These are phyloP conservation scores for Phytophthora pluvialis DNA, from an alignment of 352 stramenopile species.

Conservation along the genomic window DNA sequence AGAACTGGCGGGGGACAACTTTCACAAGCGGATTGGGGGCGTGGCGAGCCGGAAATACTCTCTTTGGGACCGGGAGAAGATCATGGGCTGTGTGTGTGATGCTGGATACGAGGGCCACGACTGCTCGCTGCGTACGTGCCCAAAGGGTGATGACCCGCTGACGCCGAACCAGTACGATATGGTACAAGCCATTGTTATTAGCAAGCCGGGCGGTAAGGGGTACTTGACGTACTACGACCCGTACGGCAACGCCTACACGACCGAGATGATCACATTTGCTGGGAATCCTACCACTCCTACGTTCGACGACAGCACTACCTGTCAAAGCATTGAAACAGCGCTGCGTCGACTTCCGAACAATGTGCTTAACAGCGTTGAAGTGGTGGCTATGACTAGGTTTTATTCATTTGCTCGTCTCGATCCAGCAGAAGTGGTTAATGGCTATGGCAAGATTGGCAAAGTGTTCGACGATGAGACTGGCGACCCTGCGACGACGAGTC, in stretches of 20 bases:
- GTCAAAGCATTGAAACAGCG: conserved; percentile 45
- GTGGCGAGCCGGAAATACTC: conserved; percentile 42
- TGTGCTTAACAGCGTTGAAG: conserved; percentile 58
- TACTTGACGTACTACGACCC: conserved; percentile 80
- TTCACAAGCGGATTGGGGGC: conserved; percentile 52
- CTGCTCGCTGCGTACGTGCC: conserved; percentile 63
- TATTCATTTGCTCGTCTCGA: conserved; percentile 37
- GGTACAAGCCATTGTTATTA: conserved; percentile 40
- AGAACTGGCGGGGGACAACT: conserved; percentile 55
- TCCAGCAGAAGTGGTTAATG: conserved; percentile 1
- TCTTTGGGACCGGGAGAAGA: conserved; percentile 84
- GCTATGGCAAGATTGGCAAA: no score
- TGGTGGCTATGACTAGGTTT: conserved; percentile 14
- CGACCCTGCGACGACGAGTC: no score
- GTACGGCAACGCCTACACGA: conserved; percentile 75
- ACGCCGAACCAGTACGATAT: conserved; percentile 62
- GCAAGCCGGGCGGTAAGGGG: background rate
- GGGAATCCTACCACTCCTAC: no score
- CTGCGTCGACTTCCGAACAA: conserved; percentile 68
- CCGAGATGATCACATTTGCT: conserved; percentile 44
- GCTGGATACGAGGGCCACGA: conserved; percentile 56
- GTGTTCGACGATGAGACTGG: no score
- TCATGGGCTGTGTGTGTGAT: conserved; percentile 85
- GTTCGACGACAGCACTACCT: conserved; percentile 23
- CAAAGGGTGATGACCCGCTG: conserved; percentile 71